Evolutionary conservation across 2,329 filamentous ascomycete species (phyloP).

Genomic region (Pezicula neosporulosa): DNA sequence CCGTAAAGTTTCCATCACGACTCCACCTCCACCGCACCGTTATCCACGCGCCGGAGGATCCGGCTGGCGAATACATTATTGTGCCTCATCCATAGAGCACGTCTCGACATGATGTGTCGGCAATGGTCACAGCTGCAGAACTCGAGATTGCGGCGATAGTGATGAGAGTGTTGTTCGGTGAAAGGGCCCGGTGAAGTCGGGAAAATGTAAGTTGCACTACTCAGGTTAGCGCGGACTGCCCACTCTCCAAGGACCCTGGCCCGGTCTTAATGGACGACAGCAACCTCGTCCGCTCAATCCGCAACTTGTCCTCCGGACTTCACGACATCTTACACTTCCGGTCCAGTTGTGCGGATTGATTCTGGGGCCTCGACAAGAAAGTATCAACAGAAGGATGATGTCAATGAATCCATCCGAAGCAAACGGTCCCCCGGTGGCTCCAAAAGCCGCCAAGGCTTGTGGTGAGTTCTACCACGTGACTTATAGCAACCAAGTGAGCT

Average conservation of each 20-base stretch:
- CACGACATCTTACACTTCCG: background rate
- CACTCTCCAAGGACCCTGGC: background rate
- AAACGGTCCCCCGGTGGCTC: background rate
- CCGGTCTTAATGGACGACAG: background rate
- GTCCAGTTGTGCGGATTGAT: background rate
- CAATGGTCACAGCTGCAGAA: background rate
- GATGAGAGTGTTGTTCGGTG: background rate
- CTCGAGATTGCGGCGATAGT: background rate
- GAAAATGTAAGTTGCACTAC: background rate
- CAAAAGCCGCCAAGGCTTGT: constrained; percentile 4
- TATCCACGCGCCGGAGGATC: no score
- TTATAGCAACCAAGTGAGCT: no score
- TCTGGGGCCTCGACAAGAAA: background rate
- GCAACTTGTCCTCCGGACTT: constrained; percentile 1
- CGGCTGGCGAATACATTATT: no score
- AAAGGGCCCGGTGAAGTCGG: background rate
- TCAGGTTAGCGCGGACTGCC: background rate
- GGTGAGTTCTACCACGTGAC: background rate
- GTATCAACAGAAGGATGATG: background rate
- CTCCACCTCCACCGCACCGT: no score
- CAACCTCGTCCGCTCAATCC: background rate
- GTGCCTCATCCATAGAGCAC: no score
- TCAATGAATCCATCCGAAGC: background rate
- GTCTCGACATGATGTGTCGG: background rate
- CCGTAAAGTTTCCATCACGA: no score